Conservation (phyloP, 140 eudicot species). For the Ambrosia hybrid region DNA sequence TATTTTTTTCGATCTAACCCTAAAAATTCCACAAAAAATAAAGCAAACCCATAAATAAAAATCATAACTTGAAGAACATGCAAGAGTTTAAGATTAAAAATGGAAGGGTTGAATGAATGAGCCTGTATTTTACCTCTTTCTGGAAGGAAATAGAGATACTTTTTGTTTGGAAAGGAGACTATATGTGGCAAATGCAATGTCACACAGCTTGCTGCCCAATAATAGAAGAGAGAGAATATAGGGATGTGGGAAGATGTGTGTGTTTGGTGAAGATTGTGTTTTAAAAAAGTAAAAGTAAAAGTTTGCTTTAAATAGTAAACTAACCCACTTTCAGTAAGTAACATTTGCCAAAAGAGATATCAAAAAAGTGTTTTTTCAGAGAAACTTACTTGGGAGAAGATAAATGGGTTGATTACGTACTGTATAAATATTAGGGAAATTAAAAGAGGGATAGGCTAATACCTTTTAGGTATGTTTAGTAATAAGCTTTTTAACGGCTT, state of each 20-base stretch:
- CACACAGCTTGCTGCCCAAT: neutral
- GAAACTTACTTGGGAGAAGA: neutral
- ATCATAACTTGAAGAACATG: slow-evolving; percentile 21
- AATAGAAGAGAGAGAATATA: neutral
- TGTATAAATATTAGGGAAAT: no score
- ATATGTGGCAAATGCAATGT: neutral
- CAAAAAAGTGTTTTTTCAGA: no score
- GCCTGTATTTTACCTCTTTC: slow-evolving; percentile 12
- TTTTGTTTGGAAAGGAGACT: slow-evolving; percentile 11
- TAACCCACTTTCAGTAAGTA: no score
- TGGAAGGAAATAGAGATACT: slow-evolving; percentile 20
- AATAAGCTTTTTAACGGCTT: no score
- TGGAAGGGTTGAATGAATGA: neutral
- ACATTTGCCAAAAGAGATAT: no score
- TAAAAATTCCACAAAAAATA: neutral
- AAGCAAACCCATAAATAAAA: neutral
- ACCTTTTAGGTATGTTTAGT: no score
- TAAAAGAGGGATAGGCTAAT: no score
- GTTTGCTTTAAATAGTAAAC: neutral
- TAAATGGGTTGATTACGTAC: no score
- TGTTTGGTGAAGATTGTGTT: neutral
- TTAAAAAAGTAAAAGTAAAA: slow-evolving; percentile 4
- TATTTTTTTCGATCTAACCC: slow-evolving; percentile 21
- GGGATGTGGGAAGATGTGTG: neutral
- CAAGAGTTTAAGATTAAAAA: slow-evolving; percentile 11